A percentile compares a stretch with the other conserved stretches of the same genome.
phyloP scores from a whole-genome alignment of 1,284 basidiomycete genomes.

The Cutaneotrichosporon sp. region DNA sequence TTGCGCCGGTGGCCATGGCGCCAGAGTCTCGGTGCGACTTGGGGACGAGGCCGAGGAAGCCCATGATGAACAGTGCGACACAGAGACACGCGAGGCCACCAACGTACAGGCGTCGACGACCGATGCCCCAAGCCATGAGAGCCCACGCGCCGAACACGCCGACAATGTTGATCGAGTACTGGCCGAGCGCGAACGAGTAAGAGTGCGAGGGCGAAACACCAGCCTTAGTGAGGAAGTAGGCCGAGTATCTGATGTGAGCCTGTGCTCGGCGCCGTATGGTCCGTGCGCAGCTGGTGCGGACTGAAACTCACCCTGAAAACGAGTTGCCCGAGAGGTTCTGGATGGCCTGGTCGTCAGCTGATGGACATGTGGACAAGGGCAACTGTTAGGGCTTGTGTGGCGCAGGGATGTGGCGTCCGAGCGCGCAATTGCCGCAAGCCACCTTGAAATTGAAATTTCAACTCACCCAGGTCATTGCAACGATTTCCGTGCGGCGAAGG shows the following conservation, averaged over 20 bases:
- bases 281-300: background rate
- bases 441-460: background rate
- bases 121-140: constrained; percentile 52
- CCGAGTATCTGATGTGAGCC: constrained; percentile 25
- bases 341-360: constrained; percentile 35
- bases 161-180: constrained; percentile 42
- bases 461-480: constrained; percentile 38
- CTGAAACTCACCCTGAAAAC: constrained; percentile 26
- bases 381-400: background rate
- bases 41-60: constrained; percentile 54
- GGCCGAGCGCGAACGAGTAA: constrained; percentile 53
- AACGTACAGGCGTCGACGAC: constrained; percentile 55
- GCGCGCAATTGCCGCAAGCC: background rate
- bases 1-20: constrained; percentile 52
- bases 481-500: constrained; percentile 50
- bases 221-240: constrained; percentile 55
- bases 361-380: constrained; percentile 29
- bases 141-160: constrained; percentile 48
- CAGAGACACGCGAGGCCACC: constrained; percentile 54
- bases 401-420: background rate
- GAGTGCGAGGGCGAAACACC: constrained; percentile 50
- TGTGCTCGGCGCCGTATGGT: background rate
- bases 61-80: constrained; percentile 56
- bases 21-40: constrained; percentile 29
- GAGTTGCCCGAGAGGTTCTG: constrained; percentile 50